Evolutionary conservation across 192 early-diverging fungal species (phyloP), one percentile per base, ranked within the genome.

Genomic region (Coemansia sp.): DNA sequence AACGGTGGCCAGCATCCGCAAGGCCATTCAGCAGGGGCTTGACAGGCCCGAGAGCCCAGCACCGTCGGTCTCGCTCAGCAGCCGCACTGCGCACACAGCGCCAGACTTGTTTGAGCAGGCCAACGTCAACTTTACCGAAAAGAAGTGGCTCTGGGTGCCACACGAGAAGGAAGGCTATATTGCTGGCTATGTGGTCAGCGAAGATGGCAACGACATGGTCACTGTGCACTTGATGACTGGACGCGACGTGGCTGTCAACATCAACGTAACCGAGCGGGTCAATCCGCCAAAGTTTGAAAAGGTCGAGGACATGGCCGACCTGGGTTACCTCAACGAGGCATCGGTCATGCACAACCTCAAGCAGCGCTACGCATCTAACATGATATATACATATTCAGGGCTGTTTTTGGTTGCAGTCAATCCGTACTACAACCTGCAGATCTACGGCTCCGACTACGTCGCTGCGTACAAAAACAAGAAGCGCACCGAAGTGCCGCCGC

Each of bases 241-340:
- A 15, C 82, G 84, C 75, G 87, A 90, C 71, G 79, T 83, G 51
- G 80, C 79, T 4, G 86, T 95, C 54, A 86, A 86, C 68, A 82
- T 89, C 59, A 92, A 89, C 70, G 90, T 87, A 48, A 91, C 89
- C 7, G 88, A 95, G 59, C 95, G 97, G 76, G 96, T 98, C 92
- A 99, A 99, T 56, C 97, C 97, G 57, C 97, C 97, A 61, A 98
- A 99, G 81, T 99, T 99, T 68, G 97, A 99, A 71, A 90, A 89
- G 68, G 93, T 91, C 40, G 97, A 99, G 63, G 97, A 99, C 79
- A 98, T 99, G 96, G 97, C 97, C 17, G 93, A 97, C 48, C 69
- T 99, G 59, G 95, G 94, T 11, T 89, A 95, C 75, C 84, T 99
- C 46, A 99, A 99, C 82, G 95, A 96, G 63, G 92, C 97, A 6